Percentiles rank a stretch among this genome's conserved stretches.
Evolutionary conservation across 2,329 filamentous ascomycete species (phyloP).

Genomic region (Fusarium protoensiforme): DNA sequence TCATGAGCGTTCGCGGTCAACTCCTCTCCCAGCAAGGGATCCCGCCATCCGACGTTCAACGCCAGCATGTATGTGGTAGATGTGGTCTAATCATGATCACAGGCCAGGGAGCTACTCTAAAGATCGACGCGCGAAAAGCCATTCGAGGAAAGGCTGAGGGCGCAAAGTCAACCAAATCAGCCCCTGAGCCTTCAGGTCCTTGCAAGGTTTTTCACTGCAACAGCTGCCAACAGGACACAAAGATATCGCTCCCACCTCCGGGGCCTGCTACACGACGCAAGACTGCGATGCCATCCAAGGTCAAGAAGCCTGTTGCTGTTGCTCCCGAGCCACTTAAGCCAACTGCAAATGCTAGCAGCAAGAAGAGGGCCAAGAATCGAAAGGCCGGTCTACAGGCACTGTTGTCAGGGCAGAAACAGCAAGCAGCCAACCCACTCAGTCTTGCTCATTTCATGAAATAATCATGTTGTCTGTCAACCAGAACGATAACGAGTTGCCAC

Average conservation of each 20-base stretch:
- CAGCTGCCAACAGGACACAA: slow-evolving; percentile 57
- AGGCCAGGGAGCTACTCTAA: slow-evolving; percentile 57
- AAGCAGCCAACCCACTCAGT: slow-evolving; percentile 57
- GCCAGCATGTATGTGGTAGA: slow-evolving; percentile 65
- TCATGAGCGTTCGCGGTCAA: slow-evolving; percentile 65
- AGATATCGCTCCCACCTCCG: slow-evolving; percentile 54
- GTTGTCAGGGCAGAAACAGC: slow-evolving; percentile 63
- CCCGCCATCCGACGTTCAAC: slow-evolving; percentile 58
- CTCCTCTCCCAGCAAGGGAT: slow-evolving; percentile 61
- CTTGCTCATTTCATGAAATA: slow-evolving; percentile 66
- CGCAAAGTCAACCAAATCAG: slow-evolving; percentile 5
- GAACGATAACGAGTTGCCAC: slow-evolving; percentile 1
- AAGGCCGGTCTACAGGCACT: slow-evolving; percentile 75
- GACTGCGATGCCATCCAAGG: slow-evolving; percentile 18
- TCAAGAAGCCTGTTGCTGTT: slow-evolving; percentile 29
- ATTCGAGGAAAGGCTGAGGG: slow-evolving; percentile 12
- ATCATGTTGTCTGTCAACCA: slow-evolving; percentile 1
- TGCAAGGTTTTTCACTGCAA: slow-evolving; percentile 58
- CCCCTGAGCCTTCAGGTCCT: slow-evolving; percentile 36
- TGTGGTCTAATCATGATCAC: slow-evolving; percentile 71
- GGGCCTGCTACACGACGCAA: slow-evolving; percentile 40
- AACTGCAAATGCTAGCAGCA: slow-evolving; percentile 68
- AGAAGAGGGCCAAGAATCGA: slow-evolving; percentile 72
- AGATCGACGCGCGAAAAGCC: slow-evolving; percentile 47
- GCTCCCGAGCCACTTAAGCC: slow-evolving; percentile 43